Base-by-base conservation (phyloP, 257 asterid species). In the Solanum paucissectum region DNA sequence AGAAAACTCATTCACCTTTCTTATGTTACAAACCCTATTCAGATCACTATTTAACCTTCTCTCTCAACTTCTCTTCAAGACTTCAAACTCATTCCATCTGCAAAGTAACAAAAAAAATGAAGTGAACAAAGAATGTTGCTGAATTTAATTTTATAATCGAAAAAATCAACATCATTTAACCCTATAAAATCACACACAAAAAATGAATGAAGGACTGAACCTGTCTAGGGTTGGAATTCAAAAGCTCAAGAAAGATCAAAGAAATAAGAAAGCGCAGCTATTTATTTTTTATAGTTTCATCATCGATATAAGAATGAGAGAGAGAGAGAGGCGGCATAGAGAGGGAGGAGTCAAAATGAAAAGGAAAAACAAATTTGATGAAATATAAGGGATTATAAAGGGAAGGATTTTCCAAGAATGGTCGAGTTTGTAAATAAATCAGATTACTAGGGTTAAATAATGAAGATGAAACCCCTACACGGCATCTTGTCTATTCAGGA, bases 181-280 rank as follows among this genome's bases (percentile, higher is more conserved):
- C 13, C 23, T 18, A 25, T 4, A 16, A 68, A 82, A 66, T 16
- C 3, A 23, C 85, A 86, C 27, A 1, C 5, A 71, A 82, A 52
- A 49, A 88, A 86, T 23, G 23, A 12, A 79, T 2, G n/a, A 44
- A 38, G 60, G 62, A 88, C 40, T 58, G 87, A 87, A 93, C 95
- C 94, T 93, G 87, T 88, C 91, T 91, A 93, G 91, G 94, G 94
- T 91, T 93, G 84, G 90, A 93, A 90, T 89, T 87, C 87, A 83
- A 86, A 86, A 88, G 88, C 91, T 76, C 37, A 86, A 88, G 52
- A 88, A 85, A 7, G 11, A 58, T 58, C 66, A 58, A 58, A 58
- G 71, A 60, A 29, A 34, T 42, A 68, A 44, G 73, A 74, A 64
- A 64, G 46, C 72, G 21, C 29, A 23, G 37, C 40, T 64, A 42